phyloP scores from a whole-genome alignment of 208 protist species.

The Trypanosomatidae sp. region DNA sequence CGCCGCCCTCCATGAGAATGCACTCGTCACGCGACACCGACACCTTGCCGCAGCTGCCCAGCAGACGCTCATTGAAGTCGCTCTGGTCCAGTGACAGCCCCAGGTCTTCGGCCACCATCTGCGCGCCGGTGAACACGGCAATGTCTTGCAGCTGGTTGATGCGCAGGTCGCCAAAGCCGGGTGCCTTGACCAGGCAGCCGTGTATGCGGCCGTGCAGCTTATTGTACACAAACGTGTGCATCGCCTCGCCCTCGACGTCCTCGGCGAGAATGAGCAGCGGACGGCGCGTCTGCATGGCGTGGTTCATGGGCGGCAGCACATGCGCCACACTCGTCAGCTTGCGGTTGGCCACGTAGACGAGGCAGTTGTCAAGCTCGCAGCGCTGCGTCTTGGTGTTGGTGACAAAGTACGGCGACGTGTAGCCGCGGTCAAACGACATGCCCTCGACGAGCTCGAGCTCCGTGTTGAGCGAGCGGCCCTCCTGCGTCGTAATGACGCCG shows the following conservation, averaged over 20 bases:
- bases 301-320: conserved; percentile 76
- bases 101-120: conserved; percentile 92
- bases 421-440: conserved; percentile 98
- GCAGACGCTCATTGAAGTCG: conserved; percentile 77
- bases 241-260: conserved; percentile 85
- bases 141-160: conserved; percentile 99
- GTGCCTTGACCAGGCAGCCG: conserved; percentile 93
- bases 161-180: conserved; percentile 98
- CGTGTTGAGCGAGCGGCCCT: conserved; percentile 97
- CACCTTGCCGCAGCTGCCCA: conserved; percentile 81
- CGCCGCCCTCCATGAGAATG: conserved; percentile 96
- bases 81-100: conserved; percentile 89
- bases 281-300: conserved; percentile 70
- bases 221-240: conserved; percentile 93
- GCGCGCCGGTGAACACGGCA: conserved; percentile 96
- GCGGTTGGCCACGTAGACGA: conserved; percentile 90
- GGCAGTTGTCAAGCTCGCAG: conserved; percentile 92
- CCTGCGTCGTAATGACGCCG: conserved; percentile 99
- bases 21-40: conserved; percentile 96
- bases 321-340: conserved; percentile 70
- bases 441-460: conserved; percentile 98
- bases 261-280: conserved; percentile 85
- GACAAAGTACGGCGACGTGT: conserved; percentile 99
- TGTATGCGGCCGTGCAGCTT: conserved; percentile 78
- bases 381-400: conserved; percentile 97